A percentile compares a stretch with the other conserved stretches of the same genome.
Evolutionary conservation across 2,329 filamentous ascomycete species (phyloP).

Genomic region (Metarhizium brunneum): DNA sequence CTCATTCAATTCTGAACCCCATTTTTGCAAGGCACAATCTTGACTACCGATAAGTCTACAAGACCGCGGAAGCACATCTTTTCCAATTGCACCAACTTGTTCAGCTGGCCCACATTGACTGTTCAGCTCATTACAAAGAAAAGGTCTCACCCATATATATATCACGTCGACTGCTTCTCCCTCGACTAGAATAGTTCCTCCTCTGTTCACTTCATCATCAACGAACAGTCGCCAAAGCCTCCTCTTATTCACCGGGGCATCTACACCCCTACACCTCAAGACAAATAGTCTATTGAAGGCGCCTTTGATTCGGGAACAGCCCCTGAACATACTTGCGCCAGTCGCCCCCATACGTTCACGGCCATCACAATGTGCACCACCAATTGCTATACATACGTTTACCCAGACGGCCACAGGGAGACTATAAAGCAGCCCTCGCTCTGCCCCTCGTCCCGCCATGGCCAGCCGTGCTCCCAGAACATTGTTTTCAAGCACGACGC

Average conservation of each 20-base stretch:
- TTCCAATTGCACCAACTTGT: background rate
- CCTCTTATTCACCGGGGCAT: too few species aligned
- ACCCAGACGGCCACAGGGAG: conserved; percentile 33
- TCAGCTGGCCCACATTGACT: background rate
- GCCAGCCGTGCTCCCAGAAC: conserved; percentile 31
- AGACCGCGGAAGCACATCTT: background rate
- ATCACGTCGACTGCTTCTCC: background rate
- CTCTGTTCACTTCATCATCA: background rate
- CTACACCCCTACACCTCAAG: background rate
- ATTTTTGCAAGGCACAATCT: background rate
- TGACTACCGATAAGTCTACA: background rate
- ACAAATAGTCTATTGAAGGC: background rate
- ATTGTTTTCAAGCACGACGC: conserved; percentile 31
- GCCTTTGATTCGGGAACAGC: background rate
- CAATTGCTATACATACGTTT: conserved; percentile 35
- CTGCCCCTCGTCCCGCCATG: conserved; percentile 30
- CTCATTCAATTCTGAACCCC: background rate
- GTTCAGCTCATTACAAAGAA: background rate
- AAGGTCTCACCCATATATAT: background rate
- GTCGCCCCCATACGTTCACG: background rate
- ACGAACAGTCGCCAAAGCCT: background rate
- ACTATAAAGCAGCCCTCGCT: conserved; percentile 24
- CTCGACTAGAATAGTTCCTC: background rate
- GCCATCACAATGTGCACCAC: conserved; percentile 40
- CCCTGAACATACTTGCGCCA: background rate